Evolutionary conservation across 257 asterid species (phyloP).

Genomic region (Solanum chilense): DNA sequence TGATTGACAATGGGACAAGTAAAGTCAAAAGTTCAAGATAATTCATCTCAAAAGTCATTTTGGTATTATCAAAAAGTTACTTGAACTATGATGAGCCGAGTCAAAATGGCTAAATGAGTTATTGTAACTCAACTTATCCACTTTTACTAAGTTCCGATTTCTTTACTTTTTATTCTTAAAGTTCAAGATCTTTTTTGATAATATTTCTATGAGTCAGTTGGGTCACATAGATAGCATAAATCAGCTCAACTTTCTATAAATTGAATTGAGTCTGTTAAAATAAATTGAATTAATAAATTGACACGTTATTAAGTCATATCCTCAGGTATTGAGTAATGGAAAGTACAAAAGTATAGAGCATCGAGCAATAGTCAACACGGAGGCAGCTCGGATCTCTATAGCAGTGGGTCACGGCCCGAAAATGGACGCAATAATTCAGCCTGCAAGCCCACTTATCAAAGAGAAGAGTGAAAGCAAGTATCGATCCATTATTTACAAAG

Average conservation of each 20-base stretch:
- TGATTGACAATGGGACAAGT: too few relatives aligned
- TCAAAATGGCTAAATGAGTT: too few relatives aligned
- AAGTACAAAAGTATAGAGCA: slow-evolving; percentile 57
- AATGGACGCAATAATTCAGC: neutral
- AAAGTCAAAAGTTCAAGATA: too few relatives aligned
- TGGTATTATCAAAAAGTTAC: too few relatives aligned
- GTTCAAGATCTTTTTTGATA: neutral
- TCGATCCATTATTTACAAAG: neutral
- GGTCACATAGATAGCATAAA: neutral
- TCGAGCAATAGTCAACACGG: slow-evolving; percentile 29
- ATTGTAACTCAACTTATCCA: too few relatives aligned
- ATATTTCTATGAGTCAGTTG: neutral
- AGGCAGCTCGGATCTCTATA: slow-evolving; percentile 30
- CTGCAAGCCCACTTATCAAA: neutral
- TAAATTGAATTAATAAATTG: too few relatives aligned
- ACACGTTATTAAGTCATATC: neutral
- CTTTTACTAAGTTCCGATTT: too few relatives aligned
- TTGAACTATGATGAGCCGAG: too few relatives aligned
- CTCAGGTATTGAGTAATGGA: slow-evolving; percentile 47
- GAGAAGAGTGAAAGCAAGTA: neutral
- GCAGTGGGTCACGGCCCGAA: slow-evolving; percentile 22
- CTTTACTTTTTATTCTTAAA: neutral
- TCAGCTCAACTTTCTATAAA: neutral
- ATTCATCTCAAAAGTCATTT: too few relatives aligned
- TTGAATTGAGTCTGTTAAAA: neutral